These are phyloP conservation scores for Leccinum truebloodii DNA, from an alignment of 768 basidiomycete species.

Conservation along the genomic window DNA sequence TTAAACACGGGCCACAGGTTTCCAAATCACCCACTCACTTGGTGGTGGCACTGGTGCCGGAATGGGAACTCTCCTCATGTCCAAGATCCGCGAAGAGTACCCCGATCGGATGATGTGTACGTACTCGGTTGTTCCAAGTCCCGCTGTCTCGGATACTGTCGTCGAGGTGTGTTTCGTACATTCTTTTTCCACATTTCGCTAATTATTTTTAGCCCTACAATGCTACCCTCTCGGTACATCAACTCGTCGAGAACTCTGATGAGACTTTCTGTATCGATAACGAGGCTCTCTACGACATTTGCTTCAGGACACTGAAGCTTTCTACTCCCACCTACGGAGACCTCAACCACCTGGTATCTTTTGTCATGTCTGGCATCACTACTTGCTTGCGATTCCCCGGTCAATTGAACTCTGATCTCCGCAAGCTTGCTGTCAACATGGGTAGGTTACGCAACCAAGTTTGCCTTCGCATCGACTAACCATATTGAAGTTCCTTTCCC, in stretches of 20 bases:
- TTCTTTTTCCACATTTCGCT: background rate
- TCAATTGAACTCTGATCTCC: constrained; percentile 97
- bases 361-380: constrained; percentile 98
- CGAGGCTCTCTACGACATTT: constrained; percentile 98
- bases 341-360: constrained; percentile 95
- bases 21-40: constrained; percentile 98
- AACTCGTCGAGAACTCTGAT: constrained; percentile 99
- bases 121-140: constrained; percentile 96
- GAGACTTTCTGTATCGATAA: constrained; percentile 99
- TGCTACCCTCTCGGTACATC: constrained; percentile 96
- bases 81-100: constrained; percentile 98
- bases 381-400: constrained; percentile 99
- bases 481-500: constrained; percentile 82
- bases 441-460: constrained; percentile 48
- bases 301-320: constrained; percentile 97
- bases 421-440: constrained; percentile 99
- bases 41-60: constrained; percentile 99
- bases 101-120: constrained; percentile 99
- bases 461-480: constrained; percentile 3
- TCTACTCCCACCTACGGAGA: constrained; percentile 95
- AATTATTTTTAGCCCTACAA: constrained; percentile 81
- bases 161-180: constrained; percentile 65
- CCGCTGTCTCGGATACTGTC: constrained; percentile 98
- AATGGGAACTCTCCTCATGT: constrained; percentile 99
- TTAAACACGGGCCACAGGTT: constrained; percentile 51